Evolutionary conservation across 176 grass and related monocot genomes (phyloP), one percentile per base, ranked within the genome.

Genomic region (Cenchrus purpureus): DNA sequence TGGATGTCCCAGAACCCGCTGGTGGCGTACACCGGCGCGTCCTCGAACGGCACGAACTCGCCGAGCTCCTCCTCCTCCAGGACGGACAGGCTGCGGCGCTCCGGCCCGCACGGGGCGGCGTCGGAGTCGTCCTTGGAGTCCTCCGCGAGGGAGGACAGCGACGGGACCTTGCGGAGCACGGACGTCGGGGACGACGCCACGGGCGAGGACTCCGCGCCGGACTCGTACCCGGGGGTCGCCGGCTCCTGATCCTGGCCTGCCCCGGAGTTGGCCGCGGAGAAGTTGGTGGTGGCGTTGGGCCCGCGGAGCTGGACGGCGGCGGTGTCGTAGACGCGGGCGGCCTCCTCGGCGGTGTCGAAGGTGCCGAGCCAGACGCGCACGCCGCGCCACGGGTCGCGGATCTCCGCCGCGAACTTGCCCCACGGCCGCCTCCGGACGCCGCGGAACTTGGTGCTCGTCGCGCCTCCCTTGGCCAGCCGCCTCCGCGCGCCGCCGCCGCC

Each of bases 331-430:
- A 92, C 94, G 61, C 88, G 87, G 16, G 94, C 94, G 7, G 94
- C 94, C 83, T 97, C 92, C 92, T 97, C 94, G 7, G 94, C 94
- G 25, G 94, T 97, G 87, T 97, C 88, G 77, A 94, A 97, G n/a
- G 94, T 97, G 54, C 94, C 94, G n/a, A 97, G 89, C 94, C 94
- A 97, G 12, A 97, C 87, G 42, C 94, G 92, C 45, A 97, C 92
- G 17, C 94, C 92, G 49, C 94, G 87, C 79, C 80, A 86, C 61
- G 94, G 94, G 86, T 97, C 94, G 13, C 94, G 94, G 86, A 97
- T 97, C 71, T 97, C 94, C 57, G 94, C 94, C 29, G 94, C 94
- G 74, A 57, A 97, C 76, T 97, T 97, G 64, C 94, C 94, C 94
- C 94, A 97, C 50, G 94, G 94, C 59, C 94, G 62, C 80, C 92